Conservation (phyloP, 768 basidiomycete genomes). For the Trametes sanguinea region DNA sequence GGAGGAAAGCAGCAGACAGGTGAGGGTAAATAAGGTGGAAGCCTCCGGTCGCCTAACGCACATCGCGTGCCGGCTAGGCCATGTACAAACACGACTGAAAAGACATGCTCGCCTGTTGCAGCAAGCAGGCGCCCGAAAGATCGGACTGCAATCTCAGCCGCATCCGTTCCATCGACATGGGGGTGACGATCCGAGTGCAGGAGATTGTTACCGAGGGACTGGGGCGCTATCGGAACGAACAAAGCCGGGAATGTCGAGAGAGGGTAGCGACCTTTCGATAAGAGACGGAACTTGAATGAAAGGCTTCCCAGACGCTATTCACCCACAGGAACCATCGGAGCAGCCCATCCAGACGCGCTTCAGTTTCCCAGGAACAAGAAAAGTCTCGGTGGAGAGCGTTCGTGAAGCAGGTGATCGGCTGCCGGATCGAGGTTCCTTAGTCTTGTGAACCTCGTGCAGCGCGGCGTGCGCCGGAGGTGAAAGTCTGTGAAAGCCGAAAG, state of each 20-base stretch:
- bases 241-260: slow-evolving; percentile 15
- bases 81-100: slow-evolving; percentile 23
- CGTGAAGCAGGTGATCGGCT: slow-evolving; percentile 22
- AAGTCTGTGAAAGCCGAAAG: slow-evolving; percentile 11
- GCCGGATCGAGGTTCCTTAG: slow-evolving; percentile 24
- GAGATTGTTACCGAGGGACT: slow-evolving; percentile 23
- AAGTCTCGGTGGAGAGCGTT: slow-evolving; percentile 13
- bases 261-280: slow-evolving; percentile 24
- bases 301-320: slow-evolving; percentile 22
- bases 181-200: slow-evolving; percentile 19
- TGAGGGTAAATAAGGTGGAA: slow-evolving; percentile 27
- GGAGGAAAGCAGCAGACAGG: slow-evolving; percentile 7
- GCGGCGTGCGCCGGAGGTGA: slow-evolving; percentile 12
- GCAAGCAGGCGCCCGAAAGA: slow-evolving; percentile 29
- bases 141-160: slow-evolving; percentile 30
- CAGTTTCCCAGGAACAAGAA: slow-evolving; percentile 10
- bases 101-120: slow-evolving; percentile 22
- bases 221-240: slow-evolving; percentile 24
- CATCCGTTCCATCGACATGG: slow-evolving; percentile 23
- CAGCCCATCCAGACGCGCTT: slow-evolving; percentile 8
- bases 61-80: slow-evolving; percentile 34
- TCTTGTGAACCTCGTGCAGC: slow-evolving; percentile 18
- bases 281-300: slow-evolving; percentile 29
- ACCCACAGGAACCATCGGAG: slow-evolving; percentile 16
- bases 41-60: slow-evolving; percentile 32